Conservation (phyloP, 192 early-diverging fungal genomes). For the Coemansia pectinata region DNA sequence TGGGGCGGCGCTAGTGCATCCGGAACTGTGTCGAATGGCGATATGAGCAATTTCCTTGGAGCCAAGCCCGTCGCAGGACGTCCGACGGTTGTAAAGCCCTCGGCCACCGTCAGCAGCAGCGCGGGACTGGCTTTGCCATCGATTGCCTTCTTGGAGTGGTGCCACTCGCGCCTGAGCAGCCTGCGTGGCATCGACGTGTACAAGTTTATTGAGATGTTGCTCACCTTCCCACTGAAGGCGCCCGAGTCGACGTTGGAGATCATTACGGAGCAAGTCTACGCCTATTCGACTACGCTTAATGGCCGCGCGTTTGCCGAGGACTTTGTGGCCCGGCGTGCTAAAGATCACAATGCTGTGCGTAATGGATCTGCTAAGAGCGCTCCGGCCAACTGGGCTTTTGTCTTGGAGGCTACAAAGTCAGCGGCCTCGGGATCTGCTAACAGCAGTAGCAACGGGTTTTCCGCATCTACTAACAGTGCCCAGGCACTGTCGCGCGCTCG, state of each 20-base stretch:
- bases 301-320: slow-evolving; percentile 78
- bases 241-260: slow-evolving; percentile 68
- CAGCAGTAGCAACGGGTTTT: slow-evolving; percentile 1
- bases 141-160: slow-evolving; percentile 75
- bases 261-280: slow-evolving; percentile 74
- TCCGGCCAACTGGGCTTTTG: slow-evolving; percentile 35
- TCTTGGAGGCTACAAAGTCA: slow-evolving; percentile 10
- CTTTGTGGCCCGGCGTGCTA: slow-evolving; percentile 74
- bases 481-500: neutral
- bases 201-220: slow-evolving; percentile 76
- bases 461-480: neutral
- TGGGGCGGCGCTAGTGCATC: neutral
- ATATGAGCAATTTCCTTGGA: neutral
- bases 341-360: slow-evolving; percentile 48
- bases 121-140: slow-evolving; percentile 36
- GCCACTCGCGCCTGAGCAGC: slow-evolving; percentile 62
- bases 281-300: slow-evolving; percentile 70
- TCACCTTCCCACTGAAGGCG: slow-evolving; percentile 70
- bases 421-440: neutral
- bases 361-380: slow-evolving; percentile 37
- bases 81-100: slow-evolving; percentile 9
- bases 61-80: neutral
- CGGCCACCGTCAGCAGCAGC: slow-evolving; percentile 11
- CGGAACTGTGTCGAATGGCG: neutral
- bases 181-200: slow-evolving; percentile 62